Percentiles rank a stretch among this genome's conserved stretches.
phyloP scores from a whole-genome alignment of 805 yeast genomes.

The Blastobotrys chiropterorum region DNA sequence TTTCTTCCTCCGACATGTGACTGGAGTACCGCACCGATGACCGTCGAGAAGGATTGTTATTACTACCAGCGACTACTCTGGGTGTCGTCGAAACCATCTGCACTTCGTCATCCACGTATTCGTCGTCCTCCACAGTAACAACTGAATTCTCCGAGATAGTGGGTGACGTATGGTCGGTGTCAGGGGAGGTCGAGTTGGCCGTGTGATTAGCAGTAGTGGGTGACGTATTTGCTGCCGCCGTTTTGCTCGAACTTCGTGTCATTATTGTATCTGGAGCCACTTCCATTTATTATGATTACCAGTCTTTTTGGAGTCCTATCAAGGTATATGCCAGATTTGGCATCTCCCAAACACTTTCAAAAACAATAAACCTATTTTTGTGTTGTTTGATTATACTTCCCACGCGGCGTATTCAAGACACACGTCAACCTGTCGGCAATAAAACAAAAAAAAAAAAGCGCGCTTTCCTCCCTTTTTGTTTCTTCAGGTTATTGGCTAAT shows the following conservation, averaged over 20 bases:
- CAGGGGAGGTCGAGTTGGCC: no score
- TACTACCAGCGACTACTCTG: constrained; percentile 21
- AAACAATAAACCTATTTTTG: no score
- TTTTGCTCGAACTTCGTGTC: not conserved
- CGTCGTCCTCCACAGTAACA: not conserved
- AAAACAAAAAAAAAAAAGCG: no score
- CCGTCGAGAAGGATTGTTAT: constrained; percentile 26
- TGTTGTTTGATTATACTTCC: not conserved
- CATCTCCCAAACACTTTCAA: not conserved
- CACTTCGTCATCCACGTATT: not conserved
- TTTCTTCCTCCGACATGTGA: constrained; percentile 17
- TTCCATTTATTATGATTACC: not conserved
- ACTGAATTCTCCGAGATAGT: not conserved
- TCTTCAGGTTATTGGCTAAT: no score
- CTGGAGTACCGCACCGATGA: not conserved
- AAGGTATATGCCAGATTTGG: not conserved
- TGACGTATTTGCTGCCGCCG: not conserved
- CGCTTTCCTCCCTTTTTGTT: not conserved
- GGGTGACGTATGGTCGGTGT: not conserved
- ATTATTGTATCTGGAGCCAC: not conserved
- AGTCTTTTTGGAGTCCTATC: not conserved
- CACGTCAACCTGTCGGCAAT: not conserved
- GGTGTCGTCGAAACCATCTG: not conserved
- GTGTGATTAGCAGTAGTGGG: no score
- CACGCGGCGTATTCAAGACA: not conserved